Conservation (phyloP, 139 green algal genomes). For the Microglena sp. region DNA sequence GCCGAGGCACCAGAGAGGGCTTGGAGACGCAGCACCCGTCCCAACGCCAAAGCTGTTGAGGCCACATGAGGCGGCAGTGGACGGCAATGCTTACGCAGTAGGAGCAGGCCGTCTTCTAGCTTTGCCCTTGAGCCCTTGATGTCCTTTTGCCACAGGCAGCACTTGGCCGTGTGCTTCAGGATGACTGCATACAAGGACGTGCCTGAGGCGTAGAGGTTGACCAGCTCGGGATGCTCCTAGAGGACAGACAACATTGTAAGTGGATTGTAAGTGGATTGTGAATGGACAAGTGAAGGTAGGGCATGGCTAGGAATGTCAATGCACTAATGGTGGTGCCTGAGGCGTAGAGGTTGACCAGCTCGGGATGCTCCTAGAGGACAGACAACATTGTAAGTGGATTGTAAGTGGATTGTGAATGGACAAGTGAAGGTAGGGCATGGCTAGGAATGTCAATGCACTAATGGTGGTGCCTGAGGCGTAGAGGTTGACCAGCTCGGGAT, state of each 20-base stretch:
- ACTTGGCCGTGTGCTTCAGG: conserved; percentile 1
- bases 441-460: no score
- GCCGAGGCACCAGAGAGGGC: no score
- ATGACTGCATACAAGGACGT: conserved; percentile 14
- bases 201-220: conserved; percentile 29
- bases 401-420: neutral
- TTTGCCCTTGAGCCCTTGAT: neutral
- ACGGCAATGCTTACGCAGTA: conserved; percentile 22
- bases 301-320: no score
- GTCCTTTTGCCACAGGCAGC: neutral
- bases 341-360: conserved; percentile 34
- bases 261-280: no score
- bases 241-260: no score
- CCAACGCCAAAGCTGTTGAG: conserved; percentile 10
- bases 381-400: no score
- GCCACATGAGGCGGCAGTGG: conserved; percentile 22
- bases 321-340: no score
- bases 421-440: neutral
- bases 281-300: neutral
- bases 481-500: conserved; percentile 32
- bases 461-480: conserved; percentile 19
- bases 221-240: conserved; percentile 20
- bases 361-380: conserved; percentile 7
- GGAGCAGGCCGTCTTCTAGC: conserved; percentile 16
- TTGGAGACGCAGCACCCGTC: conserved; percentile 11